phyloP scores from a whole-genome alignment of 331 rosid species.

The Erythrophleum ivorense region DNA sequence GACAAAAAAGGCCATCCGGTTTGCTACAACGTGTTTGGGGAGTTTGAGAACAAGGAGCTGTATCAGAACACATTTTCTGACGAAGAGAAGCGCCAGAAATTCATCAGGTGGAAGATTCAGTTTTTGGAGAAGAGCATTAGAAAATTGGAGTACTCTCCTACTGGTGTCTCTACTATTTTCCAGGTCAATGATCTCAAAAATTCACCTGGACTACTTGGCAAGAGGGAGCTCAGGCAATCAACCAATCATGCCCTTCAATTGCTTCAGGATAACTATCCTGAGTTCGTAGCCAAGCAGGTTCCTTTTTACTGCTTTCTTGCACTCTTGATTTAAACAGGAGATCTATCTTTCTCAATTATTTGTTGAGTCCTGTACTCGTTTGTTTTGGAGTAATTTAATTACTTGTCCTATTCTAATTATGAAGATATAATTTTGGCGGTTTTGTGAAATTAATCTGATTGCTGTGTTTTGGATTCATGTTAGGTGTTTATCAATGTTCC shows the following conservation, averaged over 20 bases:
- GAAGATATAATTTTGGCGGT: not conserved
- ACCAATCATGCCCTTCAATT: constrained; percentile 74
- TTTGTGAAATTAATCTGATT: not conserved
- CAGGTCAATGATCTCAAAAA: constrained; percentile 84
- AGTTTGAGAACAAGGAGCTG: constrained; percentile 67
- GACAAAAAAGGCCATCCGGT: constrained; percentile 78
- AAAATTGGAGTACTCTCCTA: constrained; percentile 67
- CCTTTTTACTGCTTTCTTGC: not conserved
- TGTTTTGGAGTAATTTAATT: not conserved
- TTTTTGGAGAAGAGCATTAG: constrained; percentile 80
- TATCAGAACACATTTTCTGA: constrained; percentile 68
- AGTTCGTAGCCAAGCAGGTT: constrained; percentile 88
- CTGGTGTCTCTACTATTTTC: constrained; percentile 62
- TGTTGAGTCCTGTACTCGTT: not conserved
- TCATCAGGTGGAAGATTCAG: constrained; percentile 82
- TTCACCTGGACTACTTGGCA: constrained; percentile 59
- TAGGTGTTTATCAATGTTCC: constrained; percentile 49
- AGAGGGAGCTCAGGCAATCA: constrained; percentile 68
- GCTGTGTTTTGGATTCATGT: constrained; percentile 5
- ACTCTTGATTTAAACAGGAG: too few species aligned
- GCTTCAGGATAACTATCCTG: constrained; percentile 91
- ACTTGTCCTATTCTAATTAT: not conserved
- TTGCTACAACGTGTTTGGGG: constrained; percentile 86
- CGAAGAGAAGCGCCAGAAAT: constrained; percentile 72
- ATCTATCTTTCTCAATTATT: too few species aligned